phyloP scores from a whole-genome alignment of 352 stramenopile genomes.

The Phytophthora citrophthora region DNA sequence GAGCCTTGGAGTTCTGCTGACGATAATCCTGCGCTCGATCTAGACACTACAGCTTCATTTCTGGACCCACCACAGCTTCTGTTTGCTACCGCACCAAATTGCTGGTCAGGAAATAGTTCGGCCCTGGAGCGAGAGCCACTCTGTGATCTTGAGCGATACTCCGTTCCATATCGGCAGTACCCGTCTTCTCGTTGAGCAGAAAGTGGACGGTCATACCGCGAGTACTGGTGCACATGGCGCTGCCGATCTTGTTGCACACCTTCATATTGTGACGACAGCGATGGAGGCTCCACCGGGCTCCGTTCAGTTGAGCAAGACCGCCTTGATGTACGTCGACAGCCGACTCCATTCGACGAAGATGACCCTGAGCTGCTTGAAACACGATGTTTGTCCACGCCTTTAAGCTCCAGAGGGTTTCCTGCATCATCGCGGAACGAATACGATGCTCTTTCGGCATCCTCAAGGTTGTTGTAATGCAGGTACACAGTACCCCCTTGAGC shows the following conservation, averaged over 20 bases:
- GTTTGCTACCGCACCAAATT: background rate
- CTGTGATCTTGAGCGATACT: conserved; percentile 11
- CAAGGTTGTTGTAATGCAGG: conserved; percentile 54
- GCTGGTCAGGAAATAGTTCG: background rate
- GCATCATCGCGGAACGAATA: conserved; percentile 44
- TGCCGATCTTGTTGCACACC: conserved; percentile 9
- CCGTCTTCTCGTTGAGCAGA: conserved; percentile 1
- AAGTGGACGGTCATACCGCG: conserved; percentile 10
- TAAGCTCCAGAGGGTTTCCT: conserved; percentile 44
- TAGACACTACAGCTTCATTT: background rate
- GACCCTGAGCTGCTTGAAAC: conserved; percentile 24
- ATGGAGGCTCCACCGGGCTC: conserved; percentile 13
- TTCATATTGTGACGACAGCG: conserved; percentile 4
- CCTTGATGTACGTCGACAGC: conserved; percentile 2
- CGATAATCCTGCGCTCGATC: background rate
- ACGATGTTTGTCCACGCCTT: conserved; percentile 36
- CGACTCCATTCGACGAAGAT: conserved; percentile 10
- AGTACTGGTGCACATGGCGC: conserved; percentile 1
- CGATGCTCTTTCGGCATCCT: conserved; percentile 47
- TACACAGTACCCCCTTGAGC: conserved; percentile 36
- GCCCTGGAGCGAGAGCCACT: conserved; percentile 14
- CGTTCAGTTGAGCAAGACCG: conserved; percentile 44
- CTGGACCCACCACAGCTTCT: background rate
- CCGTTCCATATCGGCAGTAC: background rate
- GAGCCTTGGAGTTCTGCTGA: background rate